A percentile compares a stretch with the other conserved stretches of the same genome.
These are phyloP conservation scores for Fusarium citri DNA, from an alignment of 2,329 filamentous ascomycete species.

Conservation along the genomic window DNA sequence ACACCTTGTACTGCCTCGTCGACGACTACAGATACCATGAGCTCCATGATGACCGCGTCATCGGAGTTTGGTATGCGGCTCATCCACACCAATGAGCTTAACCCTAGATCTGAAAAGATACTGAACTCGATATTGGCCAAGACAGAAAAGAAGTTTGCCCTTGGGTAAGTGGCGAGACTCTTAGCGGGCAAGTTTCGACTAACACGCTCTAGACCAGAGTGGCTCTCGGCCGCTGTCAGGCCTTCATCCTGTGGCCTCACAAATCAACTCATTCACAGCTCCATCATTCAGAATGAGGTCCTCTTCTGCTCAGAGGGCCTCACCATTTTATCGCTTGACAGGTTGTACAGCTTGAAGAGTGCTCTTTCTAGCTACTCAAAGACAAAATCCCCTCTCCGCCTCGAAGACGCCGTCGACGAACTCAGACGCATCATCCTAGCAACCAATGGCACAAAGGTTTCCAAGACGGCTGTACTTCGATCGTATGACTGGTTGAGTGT, in stretches of 20 bases:
- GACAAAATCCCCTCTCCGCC: slow-evolving; percentile 56
- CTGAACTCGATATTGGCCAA: slow-evolving; percentile 63
- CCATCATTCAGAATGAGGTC: slow-evolving; percentile 69
- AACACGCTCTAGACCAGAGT: slow-evolving; percentile 51
- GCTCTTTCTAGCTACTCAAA: slow-evolving; percentile 68
- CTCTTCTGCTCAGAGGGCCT: slow-evolving; percentile 71
- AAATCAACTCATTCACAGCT: slow-evolving; percentile 65
- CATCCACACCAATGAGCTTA: slow-evolving; percentile 60
- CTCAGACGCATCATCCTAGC: slow-evolving; percentile 69
- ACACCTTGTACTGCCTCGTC: slow-evolving; percentile 60
- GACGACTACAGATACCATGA: slow-evolving; percentile 49
- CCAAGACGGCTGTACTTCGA: slow-evolving; percentile 62
- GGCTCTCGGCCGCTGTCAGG: slow-evolving; percentile 58
- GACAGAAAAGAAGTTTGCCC: slow-evolving; percentile 60
- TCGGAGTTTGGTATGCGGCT: slow-evolving; percentile 63
- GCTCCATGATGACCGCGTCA: slow-evolving; percentile 47
- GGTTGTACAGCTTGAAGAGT: slow-evolving; percentile 72
- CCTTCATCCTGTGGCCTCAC: slow-evolving; percentile 60
- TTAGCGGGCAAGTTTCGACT: neutral
- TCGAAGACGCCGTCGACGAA: slow-evolving; percentile 73
- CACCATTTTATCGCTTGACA: slow-evolving; percentile 69
- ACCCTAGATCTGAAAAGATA: slow-evolving; percentile 59
- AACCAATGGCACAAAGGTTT: slow-evolving; percentile 61
- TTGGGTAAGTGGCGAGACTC: slow-evolving; percentile 50
- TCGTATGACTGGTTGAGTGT: slow-evolving; percentile 70